phyloP scores from a whole-genome alignment of 257 asterid species.

The Solanum peruvianum region DNA sequence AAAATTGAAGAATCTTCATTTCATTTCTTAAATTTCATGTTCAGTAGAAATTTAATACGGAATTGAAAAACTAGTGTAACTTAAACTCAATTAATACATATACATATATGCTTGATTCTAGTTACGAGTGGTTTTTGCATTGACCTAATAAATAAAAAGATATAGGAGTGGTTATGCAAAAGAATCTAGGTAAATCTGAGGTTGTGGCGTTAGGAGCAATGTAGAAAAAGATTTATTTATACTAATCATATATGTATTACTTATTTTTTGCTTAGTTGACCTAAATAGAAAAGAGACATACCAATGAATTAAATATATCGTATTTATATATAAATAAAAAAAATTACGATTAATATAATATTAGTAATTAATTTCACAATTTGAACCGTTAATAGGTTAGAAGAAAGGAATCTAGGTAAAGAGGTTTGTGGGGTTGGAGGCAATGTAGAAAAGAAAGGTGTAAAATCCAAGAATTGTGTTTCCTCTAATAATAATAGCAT shows the following conservation, averaged over 20 bases:
- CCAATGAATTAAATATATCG: too few relatives aligned
- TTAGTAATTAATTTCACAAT: too few relatives aligned
- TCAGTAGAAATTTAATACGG: fast-evolving
- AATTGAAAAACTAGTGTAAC: neutral
- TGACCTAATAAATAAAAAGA: neutral
- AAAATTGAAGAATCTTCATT: too few relatives aligned
- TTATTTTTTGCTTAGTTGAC: too few relatives aligned
- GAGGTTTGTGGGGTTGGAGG: neutral
- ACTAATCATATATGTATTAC: too few relatives aligned
- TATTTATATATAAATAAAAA: too few relatives aligned
- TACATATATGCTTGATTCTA: neutral
- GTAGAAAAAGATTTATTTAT: neutral
- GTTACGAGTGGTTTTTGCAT: neutral
- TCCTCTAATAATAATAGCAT: slow-evolving; percentile 15
- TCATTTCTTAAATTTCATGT: too few relatives aligned
- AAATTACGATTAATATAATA: too few relatives aligned
- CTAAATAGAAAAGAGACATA: neutral
- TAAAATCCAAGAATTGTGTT: slow-evolving; percentile 42
- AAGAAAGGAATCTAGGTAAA: slow-evolving; percentile 41
- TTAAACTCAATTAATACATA: neutral
- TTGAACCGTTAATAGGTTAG: neutral
- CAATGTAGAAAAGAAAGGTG: slow-evolving; percentile 30
- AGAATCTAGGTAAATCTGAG: neutral
- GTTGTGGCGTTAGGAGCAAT: neutral
- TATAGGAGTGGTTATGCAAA: neutral